Percentiles rank a stretch among this genome's conserved stretches.
These are phyloP conservation scores for Paspalum notatum DNA, from an alignment of 176 grass and related monocot species.

Conservation along the genomic window DNA sequence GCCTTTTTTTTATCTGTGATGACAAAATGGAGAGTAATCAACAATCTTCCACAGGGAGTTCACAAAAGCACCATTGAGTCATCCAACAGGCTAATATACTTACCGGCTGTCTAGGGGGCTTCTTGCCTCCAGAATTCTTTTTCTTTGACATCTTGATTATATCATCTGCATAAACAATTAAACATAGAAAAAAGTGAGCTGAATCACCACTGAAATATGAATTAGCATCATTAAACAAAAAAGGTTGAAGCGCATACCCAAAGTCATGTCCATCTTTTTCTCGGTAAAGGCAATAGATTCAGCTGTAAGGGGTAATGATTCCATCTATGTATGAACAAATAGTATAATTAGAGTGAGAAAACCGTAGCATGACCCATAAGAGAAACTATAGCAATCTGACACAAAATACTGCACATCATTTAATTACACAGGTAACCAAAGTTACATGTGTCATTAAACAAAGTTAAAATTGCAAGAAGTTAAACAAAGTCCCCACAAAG, in stretches of 20 bases:
- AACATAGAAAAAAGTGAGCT: conserved; percentile 3
- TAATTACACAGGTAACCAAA: neutral
- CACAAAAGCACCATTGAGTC: conserved; percentile 25
- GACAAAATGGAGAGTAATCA: neutral
- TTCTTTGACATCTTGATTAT: conserved; percentile 99
- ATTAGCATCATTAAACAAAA: conserved; percentile 15
- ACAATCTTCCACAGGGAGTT: neutral
- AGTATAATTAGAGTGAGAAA: conserved; percentile 14
- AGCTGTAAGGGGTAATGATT: conserved; percentile 58
- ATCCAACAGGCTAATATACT: conserved; percentile 29
- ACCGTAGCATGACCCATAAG: neutral
- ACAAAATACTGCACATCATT: neutral
- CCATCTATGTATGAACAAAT: conserved; percentile 57
- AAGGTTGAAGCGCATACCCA: conserved; percentile 56
- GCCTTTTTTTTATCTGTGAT: conserved; percentile 72
- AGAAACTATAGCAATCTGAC: neutral
- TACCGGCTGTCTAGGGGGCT: conserved; percentile 69
- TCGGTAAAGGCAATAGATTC: conserved; percentile 88
- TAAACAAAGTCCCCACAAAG: neutral
- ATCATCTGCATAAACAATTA: conserved; percentile 59
- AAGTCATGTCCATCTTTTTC: conserved; percentile 99
- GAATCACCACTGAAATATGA: conserved; percentile 6
- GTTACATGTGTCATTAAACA: neutral
- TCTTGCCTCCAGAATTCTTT: conserved; percentile 64
- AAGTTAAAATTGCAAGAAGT: neutral